A percentile compares a stretch with the other conserved stretches of the same genome.
Conservation (phyloP, 176 grass and related monocot species). For the Cocos nucifera region DNA sequence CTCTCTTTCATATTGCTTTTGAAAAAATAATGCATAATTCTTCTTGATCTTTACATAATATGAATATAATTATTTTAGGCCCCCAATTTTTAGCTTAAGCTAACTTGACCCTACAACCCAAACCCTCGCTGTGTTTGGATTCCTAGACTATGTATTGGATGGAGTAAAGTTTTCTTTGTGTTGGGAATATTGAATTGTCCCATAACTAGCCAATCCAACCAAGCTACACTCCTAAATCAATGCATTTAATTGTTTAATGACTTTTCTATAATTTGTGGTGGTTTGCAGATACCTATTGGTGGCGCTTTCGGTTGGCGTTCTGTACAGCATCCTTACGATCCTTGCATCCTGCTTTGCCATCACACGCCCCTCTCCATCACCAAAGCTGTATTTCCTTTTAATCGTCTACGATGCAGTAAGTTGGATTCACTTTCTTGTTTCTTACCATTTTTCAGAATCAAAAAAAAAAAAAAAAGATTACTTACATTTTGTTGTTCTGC, state of each 20-base stretch:
- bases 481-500: conserved; percentile 10
- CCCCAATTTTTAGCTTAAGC: too few relatives aligned
- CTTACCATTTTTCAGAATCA: background rate
- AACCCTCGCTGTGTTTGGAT: too few relatives aligned
- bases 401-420: conserved; percentile 52
- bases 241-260: background rate
- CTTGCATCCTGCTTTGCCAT: conserved; percentile 21
- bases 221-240: too few relatives aligned
- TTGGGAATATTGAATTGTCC: background rate
- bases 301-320: conserved; percentile 32
- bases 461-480: background rate
- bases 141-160: too few relatives aligned
- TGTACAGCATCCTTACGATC: conserved; percentile 53
- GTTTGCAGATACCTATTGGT: conserved; percentile 51
- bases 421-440: background rate
- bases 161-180: background rate
- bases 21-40: too few relatives aligned
- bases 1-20: too few relatives aligned
- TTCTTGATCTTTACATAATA: too few relatives aligned
- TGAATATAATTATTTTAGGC: too few relatives aligned
- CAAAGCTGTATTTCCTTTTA: conserved; percentile 35
- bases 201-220: background rate
- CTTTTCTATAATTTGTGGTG: background rate
- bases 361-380: conserved; percentile 1
- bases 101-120: too few relatives aligned